Evolutionary conservation across 768 basidiomycete genomes (phyloP).

Genomic region (Baorangia bicolor): DNA sequence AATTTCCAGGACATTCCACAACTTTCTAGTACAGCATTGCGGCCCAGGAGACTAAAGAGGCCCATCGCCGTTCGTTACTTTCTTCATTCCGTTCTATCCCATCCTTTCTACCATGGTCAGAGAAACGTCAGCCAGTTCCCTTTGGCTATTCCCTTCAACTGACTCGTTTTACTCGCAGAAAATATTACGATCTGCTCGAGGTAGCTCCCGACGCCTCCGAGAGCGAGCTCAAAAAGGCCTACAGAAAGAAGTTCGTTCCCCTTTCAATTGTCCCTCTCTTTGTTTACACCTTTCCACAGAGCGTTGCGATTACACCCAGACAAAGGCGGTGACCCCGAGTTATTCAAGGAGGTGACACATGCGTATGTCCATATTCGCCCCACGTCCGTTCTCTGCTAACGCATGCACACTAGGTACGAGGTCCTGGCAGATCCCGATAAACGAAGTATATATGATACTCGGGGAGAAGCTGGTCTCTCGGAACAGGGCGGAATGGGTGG

Average conservation of each 20-base stretch:
- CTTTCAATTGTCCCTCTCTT: background rate
- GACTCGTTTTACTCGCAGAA: constrained; percentile 42
- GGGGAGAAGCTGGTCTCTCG: constrained; percentile 88
- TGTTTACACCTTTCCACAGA: constrained; percentile 39
- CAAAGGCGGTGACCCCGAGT: constrained; percentile 94
- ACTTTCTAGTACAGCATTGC: constrained; percentile 34
- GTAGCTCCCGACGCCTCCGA: constrained; percentile 78
- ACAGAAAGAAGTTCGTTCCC: constrained; percentile 77
- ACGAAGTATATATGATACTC: constrained; percentile 79
- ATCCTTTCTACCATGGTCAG: constrained; percentile 52
- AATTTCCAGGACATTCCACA: constrained; percentile 37
- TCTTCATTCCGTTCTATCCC: constrained; percentile 13
- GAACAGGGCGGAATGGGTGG: constrained; percentile 90
- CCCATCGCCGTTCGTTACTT: constrained; percentile 11
- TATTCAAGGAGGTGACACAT: constrained; percentile 97
- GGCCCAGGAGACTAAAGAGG: constrained; percentile 27
- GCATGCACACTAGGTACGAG: constrained; percentile 67
- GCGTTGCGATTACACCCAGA: constrained; percentile 86
- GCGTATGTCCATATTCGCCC: constrained; percentile 56
- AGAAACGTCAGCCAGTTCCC: constrained; percentile 50
- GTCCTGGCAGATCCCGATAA: constrained; percentile 87
- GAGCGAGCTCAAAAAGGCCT: constrained; percentile 89
- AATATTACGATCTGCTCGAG: constrained; percentile 93
- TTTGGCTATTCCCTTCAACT: background rate
- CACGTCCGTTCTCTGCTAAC: background rate